Evolutionary conservation across 1,284 basidiomycete genomes (phyloP).

Genomic region (Stereum hirsutum): DNA sequence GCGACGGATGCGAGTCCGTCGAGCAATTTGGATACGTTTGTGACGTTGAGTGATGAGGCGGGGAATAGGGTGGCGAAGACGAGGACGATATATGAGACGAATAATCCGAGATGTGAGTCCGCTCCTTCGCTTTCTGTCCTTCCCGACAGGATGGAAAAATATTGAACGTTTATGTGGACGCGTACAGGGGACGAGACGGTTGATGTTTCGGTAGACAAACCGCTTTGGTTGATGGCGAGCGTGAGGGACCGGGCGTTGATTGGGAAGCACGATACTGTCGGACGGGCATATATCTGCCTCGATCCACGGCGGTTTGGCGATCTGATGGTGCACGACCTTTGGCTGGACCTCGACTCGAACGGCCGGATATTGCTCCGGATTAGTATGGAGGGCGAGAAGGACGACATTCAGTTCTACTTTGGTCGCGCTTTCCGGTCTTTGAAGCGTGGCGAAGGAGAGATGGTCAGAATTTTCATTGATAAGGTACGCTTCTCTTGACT

Average conservation of each 20-base stretch:
- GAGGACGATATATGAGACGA: conserved; percentile 88
- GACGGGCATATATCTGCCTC: conserved; percentile 86
- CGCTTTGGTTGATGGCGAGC: conserved; percentile 94
- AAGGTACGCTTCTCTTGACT: conserved; percentile 68
- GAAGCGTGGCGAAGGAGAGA: conserved; percentile 92
- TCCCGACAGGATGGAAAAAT: too few relatives aligned
- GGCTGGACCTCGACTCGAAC: conserved; percentile 86
- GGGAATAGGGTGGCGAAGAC: conserved; percentile 92
- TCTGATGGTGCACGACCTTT: conserved; percentile 85
- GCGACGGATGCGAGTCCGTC: conserved; percentile 64
- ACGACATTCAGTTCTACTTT: conserved; percentile 97
- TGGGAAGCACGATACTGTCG: conserved; percentile 87
- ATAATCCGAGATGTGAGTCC: conserved; percentile 78
- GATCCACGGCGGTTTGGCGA: conserved; percentile 88
- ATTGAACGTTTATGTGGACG: conserved; percentile 1
- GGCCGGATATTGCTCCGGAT: conserved; percentile 84
- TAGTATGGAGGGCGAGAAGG: conserved; percentile 98
- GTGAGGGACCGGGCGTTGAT: conserved; percentile 85
- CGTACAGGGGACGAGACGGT: conserved; percentile 93
- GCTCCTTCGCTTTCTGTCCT: background rate
- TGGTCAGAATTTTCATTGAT: conserved; percentile 95
- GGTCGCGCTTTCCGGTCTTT: conserved; percentile 92
- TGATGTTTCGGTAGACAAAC: conserved; percentile 84
- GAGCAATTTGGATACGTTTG: conserved; percentile 80
- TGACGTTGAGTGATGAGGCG: conserved; percentile 89